phyloP scores from a whole-genome alignment of 768 basidiomycete genomes.

The Lactarius akahatsu region DNA sequence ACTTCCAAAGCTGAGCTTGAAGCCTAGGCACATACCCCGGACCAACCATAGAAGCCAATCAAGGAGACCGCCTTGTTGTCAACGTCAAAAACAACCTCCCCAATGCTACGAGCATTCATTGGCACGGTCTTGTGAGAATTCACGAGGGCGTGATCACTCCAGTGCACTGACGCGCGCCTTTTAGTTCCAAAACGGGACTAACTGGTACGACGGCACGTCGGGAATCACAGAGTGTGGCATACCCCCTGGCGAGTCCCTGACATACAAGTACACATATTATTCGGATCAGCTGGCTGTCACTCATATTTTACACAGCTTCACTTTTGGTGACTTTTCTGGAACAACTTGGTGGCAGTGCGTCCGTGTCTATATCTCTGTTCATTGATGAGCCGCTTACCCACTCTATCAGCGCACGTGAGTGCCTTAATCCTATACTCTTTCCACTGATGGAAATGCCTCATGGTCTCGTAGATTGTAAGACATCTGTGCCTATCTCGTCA shows the following conservation, averaged over 20 bases:
- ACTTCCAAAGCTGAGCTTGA: neutral
- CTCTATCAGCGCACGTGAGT: conserved; percentile 33
- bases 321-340: conserved; percentile 44
- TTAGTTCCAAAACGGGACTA: conserved; percentile 46
- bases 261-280: conserved; percentile 36
- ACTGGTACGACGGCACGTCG: conserved; percentile 49
- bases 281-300: neutral
- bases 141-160: neutral
- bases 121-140: conserved; percentile 36
- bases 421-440: neutral
- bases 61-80: conserved; percentile 39
- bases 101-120: conserved; percentile 40
- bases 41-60: conserved; percentile 41
- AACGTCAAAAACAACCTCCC: conserved; percentile 39
- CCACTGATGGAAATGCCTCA: neutral
- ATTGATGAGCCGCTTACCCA: neutral
- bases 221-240: conserved; percentile 54
- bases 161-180: conserved; percentile 18
- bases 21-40: conserved; percentile 38
- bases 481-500: neutral
- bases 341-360: conserved; percentile 52
- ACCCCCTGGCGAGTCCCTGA: conserved; percentile 48
- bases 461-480: conserved; percentile 29
- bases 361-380: neutral
- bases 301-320: conserved; percentile 35